Evolutionary conservation across 2,329 filamentous ascomycete genomes (phyloP).

Genomic region (Thelonectria rubi): DNA sequence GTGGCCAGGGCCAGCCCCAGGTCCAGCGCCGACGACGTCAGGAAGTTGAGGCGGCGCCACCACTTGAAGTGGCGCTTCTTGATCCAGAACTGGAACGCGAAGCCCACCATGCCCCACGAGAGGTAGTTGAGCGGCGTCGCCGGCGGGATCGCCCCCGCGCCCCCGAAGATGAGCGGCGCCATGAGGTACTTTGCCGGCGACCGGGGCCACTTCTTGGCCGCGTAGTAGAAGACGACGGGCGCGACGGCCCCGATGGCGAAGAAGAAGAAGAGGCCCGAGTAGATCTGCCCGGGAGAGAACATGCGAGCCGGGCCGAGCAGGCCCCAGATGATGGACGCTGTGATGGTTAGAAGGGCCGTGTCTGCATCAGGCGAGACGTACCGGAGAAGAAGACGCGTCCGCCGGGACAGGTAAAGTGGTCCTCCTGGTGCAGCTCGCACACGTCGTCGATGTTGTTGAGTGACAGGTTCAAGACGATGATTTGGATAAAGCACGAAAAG

Average conservation of each 20-base stretch:
- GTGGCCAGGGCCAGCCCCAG: slow-evolving; percentile 73
- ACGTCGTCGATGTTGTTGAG: slow-evolving; percentile 69
- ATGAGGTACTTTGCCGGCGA: slow-evolving; percentile 64
- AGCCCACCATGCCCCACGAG: slow-evolving; percentile 76
- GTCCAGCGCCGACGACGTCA: slow-evolving; percentile 75
- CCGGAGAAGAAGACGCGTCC: slow-evolving; percentile 71
- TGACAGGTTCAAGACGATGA: slow-evolving; percentile 70
- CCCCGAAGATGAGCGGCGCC: slow-evolving; percentile 70
- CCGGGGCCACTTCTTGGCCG: slow-evolving; percentile 59
- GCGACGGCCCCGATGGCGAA: slow-evolving; percentile 64
- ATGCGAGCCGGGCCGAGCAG: slow-evolving; percentile 70
- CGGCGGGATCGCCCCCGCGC: slow-evolving; percentile 65
- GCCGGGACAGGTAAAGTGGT: slow-evolving; percentile 71
- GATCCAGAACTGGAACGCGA: slow-evolving; percentile 74
- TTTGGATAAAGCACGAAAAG: slow-evolving; percentile 72
- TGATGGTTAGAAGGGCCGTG: too few species aligned
- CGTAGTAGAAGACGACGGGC: slow-evolving; percentile 62
- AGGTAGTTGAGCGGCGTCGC: slow-evolving; percentile 80
- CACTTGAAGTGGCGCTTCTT: slow-evolving; percentile 70
- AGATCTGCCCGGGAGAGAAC: slow-evolving; percentile 70
- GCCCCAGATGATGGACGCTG: slow-evolving; percentile 73
- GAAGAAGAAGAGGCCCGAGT: slow-evolving; percentile 67
- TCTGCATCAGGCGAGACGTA: slow-evolving; percentile 43
- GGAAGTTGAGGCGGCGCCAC: slow-evolving; percentile 79
- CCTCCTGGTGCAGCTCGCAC: slow-evolving; percentile 65